Base-by-base conservation (phyloP, 106 monocot genomes). In the Phalaenopsis equestris region DNA sequence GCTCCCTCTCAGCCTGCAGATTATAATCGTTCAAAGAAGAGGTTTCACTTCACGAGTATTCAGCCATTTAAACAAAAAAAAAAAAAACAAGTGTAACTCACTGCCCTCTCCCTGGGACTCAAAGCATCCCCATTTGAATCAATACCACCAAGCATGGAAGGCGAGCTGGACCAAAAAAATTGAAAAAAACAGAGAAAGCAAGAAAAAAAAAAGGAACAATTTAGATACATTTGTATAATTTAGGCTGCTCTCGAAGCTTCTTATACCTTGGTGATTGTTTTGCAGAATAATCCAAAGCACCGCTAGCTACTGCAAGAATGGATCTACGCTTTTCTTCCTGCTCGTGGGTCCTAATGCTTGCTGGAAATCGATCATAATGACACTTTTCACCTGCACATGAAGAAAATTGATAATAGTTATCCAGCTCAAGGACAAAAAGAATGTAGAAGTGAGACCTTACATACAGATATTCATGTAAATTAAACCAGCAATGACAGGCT, bases 1-100 rank as follows among this genome's bases (percentile, higher is more conserved):
- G 81, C 41, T 95, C 94, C 77, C 99, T 95, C 84, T 99, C 99
- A 23, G 94, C 99, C 99, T 99, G 90, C 39, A 90, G 49, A 68
- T 41, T 16, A 19, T 15, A 56, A 57, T 18, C 24, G 6, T 18
- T 38, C 55, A 17, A 75, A 23, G 8, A 76, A 48, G 2, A 49
- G 9, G 9, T 7, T 6, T 45, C 8, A 43, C 9, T 42, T 74
- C 37, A 43, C 74, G 45, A 74, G n/a, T n/a, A 23, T 76, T 49
- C 12, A 30, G 21, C 24, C 47, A 48, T 38, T 38, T 12, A 38
- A 24, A 30, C 30, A 30, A 30, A 30, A 30, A 30, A 49, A 76
- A 49, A 76, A 48, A 76, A 49, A 11, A 30, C 3, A 18, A 10
- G 47, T 12, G 52, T 21, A 76, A 88, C 95, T 89, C 81, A 95